Evolutionary conservation across 257 asterid genomes (phyloP).

Genomic region (Jacaranda mimosifolia): DNA sequence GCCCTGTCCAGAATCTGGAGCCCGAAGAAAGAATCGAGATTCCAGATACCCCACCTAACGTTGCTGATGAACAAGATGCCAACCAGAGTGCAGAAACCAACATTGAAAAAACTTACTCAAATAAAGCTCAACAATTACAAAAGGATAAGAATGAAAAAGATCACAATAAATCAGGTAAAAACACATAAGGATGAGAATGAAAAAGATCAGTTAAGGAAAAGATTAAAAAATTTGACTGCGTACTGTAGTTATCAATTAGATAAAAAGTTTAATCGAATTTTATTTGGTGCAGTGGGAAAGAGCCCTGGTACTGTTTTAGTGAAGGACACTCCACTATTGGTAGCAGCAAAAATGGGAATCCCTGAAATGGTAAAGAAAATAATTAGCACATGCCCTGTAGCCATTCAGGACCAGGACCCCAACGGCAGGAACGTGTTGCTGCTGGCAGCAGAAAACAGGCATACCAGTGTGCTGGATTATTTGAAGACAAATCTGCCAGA

Average conservation of each 20-base stretch:
- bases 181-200: background rate
- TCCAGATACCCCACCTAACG: background rate
- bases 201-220: too few relatives aligned
- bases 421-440: conserved; percentile 51
- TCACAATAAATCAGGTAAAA: conserved; percentile 9
- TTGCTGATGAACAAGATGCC: background rate
- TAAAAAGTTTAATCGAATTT: too few relatives aligned
- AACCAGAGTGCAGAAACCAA: background rate
- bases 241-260: too few relatives aligned
- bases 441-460: conserved; percentile 55
- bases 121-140: background rate
- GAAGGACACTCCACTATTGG: conserved; percentile 48
- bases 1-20: conserved; percentile 17
- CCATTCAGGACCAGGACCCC: conserved; percentile 51
- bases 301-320: background rate
- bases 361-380: conserved; percentile 50
- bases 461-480: conserved; percentile 36
- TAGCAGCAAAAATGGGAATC: conserved; percentile 55
- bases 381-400: conserved; percentile 44
- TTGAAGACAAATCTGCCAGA: conserved; percentile 38
- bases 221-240: too few relatives aligned
- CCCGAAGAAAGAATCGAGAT: background rate
- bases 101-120: background rate
- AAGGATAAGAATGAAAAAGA: background rate
- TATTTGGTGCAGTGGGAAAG: background rate